Evolutionary conservation across 768 basidiomycete species (phyloP).

Genomic region (Auricularia heimuer): DNA sequence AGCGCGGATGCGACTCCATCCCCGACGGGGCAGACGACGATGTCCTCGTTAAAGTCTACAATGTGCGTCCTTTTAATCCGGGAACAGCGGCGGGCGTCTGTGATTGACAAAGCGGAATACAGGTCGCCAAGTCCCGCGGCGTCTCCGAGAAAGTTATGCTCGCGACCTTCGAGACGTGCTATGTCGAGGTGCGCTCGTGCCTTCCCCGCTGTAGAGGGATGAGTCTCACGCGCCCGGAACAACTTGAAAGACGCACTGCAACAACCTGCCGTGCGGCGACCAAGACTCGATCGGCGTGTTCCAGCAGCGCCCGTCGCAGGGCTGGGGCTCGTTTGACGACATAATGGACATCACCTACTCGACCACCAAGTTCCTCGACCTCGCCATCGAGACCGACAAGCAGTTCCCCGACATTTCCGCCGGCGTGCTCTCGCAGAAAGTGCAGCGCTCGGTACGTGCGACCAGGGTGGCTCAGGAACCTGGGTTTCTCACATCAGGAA

Average conservation of each 20-base stretch:
- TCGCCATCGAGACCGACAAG: background rate
- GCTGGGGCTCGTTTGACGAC: background rate
- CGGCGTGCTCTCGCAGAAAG: background rate
- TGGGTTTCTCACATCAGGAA: no score
- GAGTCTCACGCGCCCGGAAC: no score
- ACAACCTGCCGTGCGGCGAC: slow-evolving; percentile 1
- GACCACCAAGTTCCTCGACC: background rate
- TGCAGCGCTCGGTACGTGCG: background rate
- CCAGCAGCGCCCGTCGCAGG: slow-evolving; percentile 1
- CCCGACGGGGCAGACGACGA: background rate
- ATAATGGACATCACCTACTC: background rate
- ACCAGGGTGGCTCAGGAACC: no score
- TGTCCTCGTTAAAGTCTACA: background rate
- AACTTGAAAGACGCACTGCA: background rate
- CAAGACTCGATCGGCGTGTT: background rate
- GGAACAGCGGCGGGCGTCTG: background rate
- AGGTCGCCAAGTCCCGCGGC: background rate
- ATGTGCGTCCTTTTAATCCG: background rate
- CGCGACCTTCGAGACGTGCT: background rate
- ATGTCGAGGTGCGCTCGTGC: background rate
- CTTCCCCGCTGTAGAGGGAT: no score
- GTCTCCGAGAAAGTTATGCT: background rate
- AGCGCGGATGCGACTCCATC: background rate
- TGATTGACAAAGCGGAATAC: background rate
- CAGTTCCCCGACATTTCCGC: background rate